Evolutionary conservation across 192 early-diverging fungal species (phyloP), one percentile per base, ranked within the genome.

Genomic region (Thamnidium elegans): DNA sequence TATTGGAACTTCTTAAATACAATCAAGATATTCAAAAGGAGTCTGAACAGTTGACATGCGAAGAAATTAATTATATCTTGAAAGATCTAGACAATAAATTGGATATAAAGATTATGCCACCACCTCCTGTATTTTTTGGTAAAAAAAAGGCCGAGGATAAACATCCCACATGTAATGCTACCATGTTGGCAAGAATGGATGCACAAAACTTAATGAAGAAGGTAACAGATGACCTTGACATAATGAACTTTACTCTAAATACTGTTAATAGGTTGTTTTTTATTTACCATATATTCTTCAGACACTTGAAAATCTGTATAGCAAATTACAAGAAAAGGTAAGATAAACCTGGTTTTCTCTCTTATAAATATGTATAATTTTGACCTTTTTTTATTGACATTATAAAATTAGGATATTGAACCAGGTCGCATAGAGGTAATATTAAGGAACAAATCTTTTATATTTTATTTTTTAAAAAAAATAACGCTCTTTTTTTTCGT

Each of bases 71-170:
- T 46, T 83, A 81, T 36, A 69, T 85, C 13, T 64, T 85, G 7
- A 68, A 71, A 14, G 83, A 85, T 55, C 62, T 85, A 1, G 55
- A 67, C 45, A 52, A 70, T 8, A 85, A 85, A 58, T 51, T 83
- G 11, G 72, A 72, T 14, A 71, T 68, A 31, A 85, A 83, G 50
- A 44, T 83, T 34, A 60, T 68, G 0, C 55, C 73, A 2, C 66
- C 74, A 4, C 36, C 36, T 13, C 31, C 48, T 7, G 26, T 42
- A 30, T 32, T 26, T 19, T 73, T 71, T 15, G 59, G 62, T 51
- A 73, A 69, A 8, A 83, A 81, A 51, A 71, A 70, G 30, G 31
- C 46, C 34, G 45, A 45, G 20, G 62, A 61, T 8, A 51, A 62
- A 48, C 20, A 23, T 30, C 20, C 50, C 42, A 21, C 34, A 4